phyloP scores from a whole-genome alignment of 176 grass and related monocot genomes.

The Microstegium vimineum region DNA sequence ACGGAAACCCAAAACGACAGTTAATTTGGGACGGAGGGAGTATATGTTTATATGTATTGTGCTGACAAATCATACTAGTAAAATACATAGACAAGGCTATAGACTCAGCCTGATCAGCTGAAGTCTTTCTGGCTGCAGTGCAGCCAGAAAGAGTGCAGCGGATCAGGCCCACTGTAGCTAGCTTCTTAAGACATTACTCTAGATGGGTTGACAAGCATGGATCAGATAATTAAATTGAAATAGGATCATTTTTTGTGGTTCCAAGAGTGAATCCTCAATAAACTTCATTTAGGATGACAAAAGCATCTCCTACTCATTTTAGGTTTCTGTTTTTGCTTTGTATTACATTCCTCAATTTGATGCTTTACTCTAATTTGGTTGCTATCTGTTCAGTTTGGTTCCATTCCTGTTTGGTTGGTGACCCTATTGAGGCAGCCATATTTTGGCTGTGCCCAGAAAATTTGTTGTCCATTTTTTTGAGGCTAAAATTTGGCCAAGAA shows the following conservation, averaged over 20 bases:
- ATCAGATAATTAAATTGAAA: background rate
- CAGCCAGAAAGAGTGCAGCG: too few species aligned
- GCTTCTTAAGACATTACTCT: background rate
- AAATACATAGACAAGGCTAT: background rate
- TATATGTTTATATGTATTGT: background rate
- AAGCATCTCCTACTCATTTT: background rate
- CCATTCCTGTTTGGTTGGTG: background rate
- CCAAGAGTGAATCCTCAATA: background rate
- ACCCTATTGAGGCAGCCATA: background rate
- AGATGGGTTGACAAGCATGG: background rate
- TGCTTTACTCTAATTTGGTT: background rate
- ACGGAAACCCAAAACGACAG: too few species aligned
- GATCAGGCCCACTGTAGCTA: background rate
- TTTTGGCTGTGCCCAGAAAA: background rate
- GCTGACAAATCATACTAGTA: background rate
- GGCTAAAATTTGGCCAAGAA: background rate
- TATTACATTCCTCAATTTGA: background rate
- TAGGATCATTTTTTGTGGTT: background rate
- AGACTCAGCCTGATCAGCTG: background rate
- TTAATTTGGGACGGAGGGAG: too few species aligned
- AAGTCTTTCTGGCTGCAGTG: too few species aligned
- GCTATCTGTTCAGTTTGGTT: background rate
- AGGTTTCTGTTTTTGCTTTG: background rate
- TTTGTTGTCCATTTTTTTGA: background rate
- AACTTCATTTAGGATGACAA: background rate